Evolutionary conservation across 352 stramenopile genomes (phyloP).

Genomic region (Globisporangium carolinianum): DNA sequence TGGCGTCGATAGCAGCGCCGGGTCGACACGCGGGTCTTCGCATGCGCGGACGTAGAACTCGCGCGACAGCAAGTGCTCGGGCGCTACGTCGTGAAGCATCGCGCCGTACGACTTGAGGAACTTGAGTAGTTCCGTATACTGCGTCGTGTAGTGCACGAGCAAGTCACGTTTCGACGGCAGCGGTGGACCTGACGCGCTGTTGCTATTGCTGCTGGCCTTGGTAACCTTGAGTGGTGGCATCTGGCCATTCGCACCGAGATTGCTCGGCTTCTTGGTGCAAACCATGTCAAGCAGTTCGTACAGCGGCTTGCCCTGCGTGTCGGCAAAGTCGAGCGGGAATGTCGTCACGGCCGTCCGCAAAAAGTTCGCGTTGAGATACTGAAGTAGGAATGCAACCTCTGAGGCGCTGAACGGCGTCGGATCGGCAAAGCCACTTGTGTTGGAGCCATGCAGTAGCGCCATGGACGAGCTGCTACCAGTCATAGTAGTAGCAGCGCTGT

Average conservation of each 20-base stretch:
- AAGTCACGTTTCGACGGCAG: slow-evolving; percentile 52
- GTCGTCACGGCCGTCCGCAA: slow-evolving; percentile 44
- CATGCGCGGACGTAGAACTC: slow-evolving; percentile 79
- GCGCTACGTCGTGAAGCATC: slow-evolving; percentile 84
- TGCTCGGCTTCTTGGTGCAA: slow-evolving; percentile 77
- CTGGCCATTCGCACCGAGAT: slow-evolving; percentile 5
- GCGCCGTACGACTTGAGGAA: slow-evolving; percentile 91
- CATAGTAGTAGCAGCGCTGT: background rate
- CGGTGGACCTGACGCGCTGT: background rate
- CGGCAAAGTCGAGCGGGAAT: slow-evolving; percentile 79
- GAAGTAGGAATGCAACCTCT: slow-evolving; percentile 63
- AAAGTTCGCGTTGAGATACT: slow-evolving; percentile 86
- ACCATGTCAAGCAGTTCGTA: slow-evolving; percentile 90
- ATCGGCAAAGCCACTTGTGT: background rate
- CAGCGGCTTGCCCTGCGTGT: slow-evolving; percentile 64
- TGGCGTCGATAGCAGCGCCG: slow-evolving; percentile 36
- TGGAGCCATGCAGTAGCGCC: background rate
- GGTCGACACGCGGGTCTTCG: slow-evolving; percentile 51
- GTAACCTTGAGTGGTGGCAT: slow-evolving; percentile 15
- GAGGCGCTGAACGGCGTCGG: slow-evolving; percentile 18
- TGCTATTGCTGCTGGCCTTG: slow-evolving; percentile 12
- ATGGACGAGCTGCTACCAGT: background rate
- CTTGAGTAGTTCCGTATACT: slow-evolving; percentile 85
- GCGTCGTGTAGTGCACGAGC: slow-evolving; percentile 36
- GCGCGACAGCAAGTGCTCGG: slow-evolving; percentile 71